Evolutionary conservation across 192 early-diverging fungal species (phyloP), one percentile per base, ranked within the genome.

Genomic region (Coemansia sp.): DNA sequence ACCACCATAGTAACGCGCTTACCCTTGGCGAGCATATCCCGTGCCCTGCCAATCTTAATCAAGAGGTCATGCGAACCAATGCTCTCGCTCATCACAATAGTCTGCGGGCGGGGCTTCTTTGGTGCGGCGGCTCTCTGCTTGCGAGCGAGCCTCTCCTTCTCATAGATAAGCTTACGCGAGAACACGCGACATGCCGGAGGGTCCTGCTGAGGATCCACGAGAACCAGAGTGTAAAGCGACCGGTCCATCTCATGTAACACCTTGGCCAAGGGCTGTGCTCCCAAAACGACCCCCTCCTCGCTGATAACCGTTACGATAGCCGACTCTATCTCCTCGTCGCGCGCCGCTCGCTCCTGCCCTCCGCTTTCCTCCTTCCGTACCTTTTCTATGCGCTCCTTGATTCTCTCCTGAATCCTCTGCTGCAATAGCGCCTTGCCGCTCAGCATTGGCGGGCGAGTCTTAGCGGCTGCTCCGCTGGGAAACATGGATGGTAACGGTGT

Each of bases 161-260:
- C 77, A 46, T 79, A 74, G 28, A 79, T 40, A 0, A 74, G 36
- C 51, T 74, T 74, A 58, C 71, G 71, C 38, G 61, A 70, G 31
- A 66, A 79, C 23, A 79, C 10, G 8, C 71, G 71, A 46, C 77
- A 79, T n/a, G 63, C 61, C 11, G 77, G 77, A 34, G 69, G 70
- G 7, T 59, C 13, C 34, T 37, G 35, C 8, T 42, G 24, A 5
- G 61, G n/a, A 18, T 79, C 68, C 9, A 74, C 77, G 39, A 74
- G 28, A 14, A 74, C 60, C 31, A 79, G 35, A 1, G 71, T 74
- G 33, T 63, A 35, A 14, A 59, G 60, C 4, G 31, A 24, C 20
- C 71, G 71, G 59, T 79, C 71, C 68, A 74, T 56, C 18, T 33
- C 58, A 6, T 37, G 24, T 14, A 79, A 50, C 2, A 71, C 71